Base-by-base conservation (phyloP, 352 stramenopile genomes). In the Bremia lactucae region DNA sequence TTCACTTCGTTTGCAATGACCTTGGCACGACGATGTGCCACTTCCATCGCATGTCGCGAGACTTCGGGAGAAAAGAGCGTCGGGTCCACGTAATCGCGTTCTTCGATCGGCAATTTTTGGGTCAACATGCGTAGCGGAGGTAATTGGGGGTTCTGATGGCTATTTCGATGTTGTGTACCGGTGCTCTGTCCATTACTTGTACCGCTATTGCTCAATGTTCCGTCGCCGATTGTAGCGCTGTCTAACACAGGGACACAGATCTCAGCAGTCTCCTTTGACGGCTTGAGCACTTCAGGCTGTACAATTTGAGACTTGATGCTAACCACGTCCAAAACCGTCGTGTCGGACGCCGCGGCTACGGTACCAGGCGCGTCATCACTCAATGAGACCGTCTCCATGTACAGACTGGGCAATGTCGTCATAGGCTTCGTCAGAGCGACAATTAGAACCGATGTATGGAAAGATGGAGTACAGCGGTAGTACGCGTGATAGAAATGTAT, bases 21-120 rank as follows among this genome's bases (percentile, higher is more conserved):
- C 42, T 83, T 79, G 5, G 80, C 80, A 20, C 80, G 74, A 15
- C 80, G 69, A 50, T 87, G 76, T 0, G 80, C 80, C n/a, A 89
- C 63, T 22, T 92, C 80, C 50, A 92, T 80, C 7, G 77, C 76
- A 34, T 88, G 77, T 16, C 80, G 65, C 6, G 80, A 92, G 2
- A 90, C 64, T 16, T 92, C 80, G 0, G 80, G 72, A 1, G 77
- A 90, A 48, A 92, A 92, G 4, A 92, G 55, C 23, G 67, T 82
- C 38, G 71, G 55, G 59, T 92, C 74, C 7, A 89, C 75, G 31
- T 87, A 87, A 40, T 88, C 77, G 26, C 57, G 50, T 16, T 87
- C 70, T 22, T 67, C 62, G 10, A 59, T 23, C 1, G 59, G 40
- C 7, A 76, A 25, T 22, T 62, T 65, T 33, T 59, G 56, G 11